Base-by-base conservation (phyloP, 495 filamentous ascomycete species). In the Xylaria grammica region DNA sequence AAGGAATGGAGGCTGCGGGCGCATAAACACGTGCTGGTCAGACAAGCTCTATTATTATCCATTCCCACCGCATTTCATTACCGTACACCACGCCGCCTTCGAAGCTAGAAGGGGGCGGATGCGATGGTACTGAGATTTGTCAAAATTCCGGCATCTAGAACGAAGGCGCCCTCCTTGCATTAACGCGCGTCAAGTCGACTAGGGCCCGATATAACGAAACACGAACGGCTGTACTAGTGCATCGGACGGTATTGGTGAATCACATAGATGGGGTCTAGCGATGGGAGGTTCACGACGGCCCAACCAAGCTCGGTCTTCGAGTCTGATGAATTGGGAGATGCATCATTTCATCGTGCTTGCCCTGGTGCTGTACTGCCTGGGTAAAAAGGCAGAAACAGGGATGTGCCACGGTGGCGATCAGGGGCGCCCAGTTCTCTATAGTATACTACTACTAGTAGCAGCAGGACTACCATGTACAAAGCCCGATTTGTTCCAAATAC, bases 1-100 rank as follows among this genome's bases (percentile, higher is more conserved):
- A 22, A 58, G 8, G n/a, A 9, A 30, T 45, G 15, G 38, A 45
- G 7, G 26, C 6, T 17, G 26, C 13, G 8, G 54, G 54, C 54
- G 40, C 54, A 26, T 58, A 26, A 58, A 58, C 54, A 58, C 38
- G 54, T 56, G 52, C 34, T 56, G 42, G 56, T 42, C 56, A 36
- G 40, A 22, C 42, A 40, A 59, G 26, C 56, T 48, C 56, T 59
- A 59, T 59, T 59, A 48, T 46, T 59, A 59, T 46, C 49, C 24
- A 24, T 48, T 36, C 29, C 42, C 42, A 24, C 56, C 56, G 56
- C 42, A 42, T 11, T 42, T 17, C 42, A 20, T 15, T 34, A 20
- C 54, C 54, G 38, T 50, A 5, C 13, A 3, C 24, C 53, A 34
- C 27, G 32, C 32, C 26, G 20, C 53, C 32, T 20, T 6, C 10